Evolutionary conservation across 495 filamentous ascomycete genomes (phyloP).

Genomic region (Xylaria curta): DNA sequence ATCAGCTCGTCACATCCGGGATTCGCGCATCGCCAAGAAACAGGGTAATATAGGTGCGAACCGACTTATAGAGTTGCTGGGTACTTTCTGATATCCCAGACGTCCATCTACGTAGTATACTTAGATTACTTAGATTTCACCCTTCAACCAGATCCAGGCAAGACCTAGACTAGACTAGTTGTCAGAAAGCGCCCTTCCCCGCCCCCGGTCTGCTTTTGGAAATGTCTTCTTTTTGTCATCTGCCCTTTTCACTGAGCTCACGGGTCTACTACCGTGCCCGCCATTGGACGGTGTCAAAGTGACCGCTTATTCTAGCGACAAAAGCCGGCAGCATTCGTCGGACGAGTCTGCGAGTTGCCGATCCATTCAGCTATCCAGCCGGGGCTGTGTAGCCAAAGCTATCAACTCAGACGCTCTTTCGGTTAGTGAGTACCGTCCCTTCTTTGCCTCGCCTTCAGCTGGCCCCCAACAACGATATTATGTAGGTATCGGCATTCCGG

Average conservation of each 20-base stretch:
- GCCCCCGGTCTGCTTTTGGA: slow-evolving; percentile 10
- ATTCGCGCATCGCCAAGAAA: slow-evolving; percentile 45
- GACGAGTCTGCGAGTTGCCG: slow-evolving; percentile 16
- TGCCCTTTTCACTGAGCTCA: slow-evolving; percentile 7
- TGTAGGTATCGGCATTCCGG: slow-evolving; percentile 6
- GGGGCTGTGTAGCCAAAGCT: slow-evolving; percentile 34
- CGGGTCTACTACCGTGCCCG: slow-evolving; percentile 10
- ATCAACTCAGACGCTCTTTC: slow-evolving; percentile 11
- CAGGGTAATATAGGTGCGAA: slow-evolving; percentile 25
- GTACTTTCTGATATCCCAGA: background rate
- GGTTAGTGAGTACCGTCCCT: slow-evolving; percentile 22
- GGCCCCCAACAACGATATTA: slow-evolving; percentile 34
- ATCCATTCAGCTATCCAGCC: slow-evolving; percentile 25
- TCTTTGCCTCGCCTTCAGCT: slow-evolving; percentile 45
- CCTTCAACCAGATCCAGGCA: slow-evolving; percentile 6
- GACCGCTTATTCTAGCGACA: slow-evolving; percentile 22
- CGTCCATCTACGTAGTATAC: background rate
- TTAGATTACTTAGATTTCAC: background rate
- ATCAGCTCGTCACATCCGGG: slow-evolving; percentile 44
- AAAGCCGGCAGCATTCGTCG: slow-evolving; percentile 9
- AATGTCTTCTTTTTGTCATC: slow-evolving; percentile 17
- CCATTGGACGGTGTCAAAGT: slow-evolving; percentile 17
- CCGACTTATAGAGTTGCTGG: slow-evolving; percentile 26
- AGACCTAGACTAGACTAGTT: background rate
- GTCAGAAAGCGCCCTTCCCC: slow-evolving; percentile 5